phyloP scores from a whole-genome alignment of 139 green algal species.

The Auxenochlorella pyrenoidosa region DNA sequence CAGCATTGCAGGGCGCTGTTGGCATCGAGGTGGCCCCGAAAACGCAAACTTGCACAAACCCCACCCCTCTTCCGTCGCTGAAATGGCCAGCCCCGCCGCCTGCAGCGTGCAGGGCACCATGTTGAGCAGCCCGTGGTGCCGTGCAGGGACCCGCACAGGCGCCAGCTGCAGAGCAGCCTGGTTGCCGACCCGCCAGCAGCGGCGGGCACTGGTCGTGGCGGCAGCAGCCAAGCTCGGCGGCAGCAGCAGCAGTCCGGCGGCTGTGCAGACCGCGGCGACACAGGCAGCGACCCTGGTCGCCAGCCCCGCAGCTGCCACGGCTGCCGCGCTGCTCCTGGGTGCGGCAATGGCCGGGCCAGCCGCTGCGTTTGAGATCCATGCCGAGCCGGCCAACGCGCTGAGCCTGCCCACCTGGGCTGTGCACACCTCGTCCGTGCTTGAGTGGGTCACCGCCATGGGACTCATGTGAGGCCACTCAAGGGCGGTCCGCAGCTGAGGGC shows the following conservation, averaged over 20 bases:
- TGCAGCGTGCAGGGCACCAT: background rate
- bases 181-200: background rate
- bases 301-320: background rate
- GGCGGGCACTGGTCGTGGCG: background rate
- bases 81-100: background rate
- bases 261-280: background rate
- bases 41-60: no score
- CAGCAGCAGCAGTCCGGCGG: background rate
- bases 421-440: slow-evolving; percentile 87
- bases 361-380: slow-evolving; percentile 31
- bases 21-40: no score
- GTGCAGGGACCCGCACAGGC: background rate
- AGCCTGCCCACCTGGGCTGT: slow-evolving; percentile 98
- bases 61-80: no score
- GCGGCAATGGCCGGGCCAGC: slow-evolving; percentile 5
- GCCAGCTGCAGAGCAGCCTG: background rate
- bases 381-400: slow-evolving; percentile 94
- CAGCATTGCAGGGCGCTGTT: no score
- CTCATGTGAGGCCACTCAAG: slow-evolving; percentile 67
- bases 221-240: background rate
- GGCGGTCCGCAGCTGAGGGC: no score
- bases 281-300: background rate
- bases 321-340: background rate
- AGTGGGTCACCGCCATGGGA: slow-evolving; percentile 90
- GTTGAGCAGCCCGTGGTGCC: background rate